Evolutionary conservation across 2,329 filamentous ascomycete species (phyloP).

Genomic region (Aspergillus sp.): DNA sequence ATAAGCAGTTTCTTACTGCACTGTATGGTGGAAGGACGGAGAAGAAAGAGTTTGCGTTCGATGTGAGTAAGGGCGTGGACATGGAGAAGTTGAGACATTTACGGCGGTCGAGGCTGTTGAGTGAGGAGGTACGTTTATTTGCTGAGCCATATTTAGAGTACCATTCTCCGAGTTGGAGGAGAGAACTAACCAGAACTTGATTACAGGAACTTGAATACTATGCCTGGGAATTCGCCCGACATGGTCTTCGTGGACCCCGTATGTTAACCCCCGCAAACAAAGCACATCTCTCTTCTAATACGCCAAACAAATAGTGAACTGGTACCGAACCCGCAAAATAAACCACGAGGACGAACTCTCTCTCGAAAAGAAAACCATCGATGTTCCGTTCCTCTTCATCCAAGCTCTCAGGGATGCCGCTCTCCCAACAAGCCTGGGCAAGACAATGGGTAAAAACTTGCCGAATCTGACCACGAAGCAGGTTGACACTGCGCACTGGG

Average conservation of each 20-base stretch:
- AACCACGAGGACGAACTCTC: slow-evolving; percentile 74
- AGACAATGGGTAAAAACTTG: slow-evolving; percentile 68
- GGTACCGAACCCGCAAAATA: slow-evolving; percentile 74
- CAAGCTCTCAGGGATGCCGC: slow-evolving; percentile 69
- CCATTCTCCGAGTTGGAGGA: background rate
- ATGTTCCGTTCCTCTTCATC: slow-evolving; percentile 72
- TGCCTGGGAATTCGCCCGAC: slow-evolving; percentile 65
- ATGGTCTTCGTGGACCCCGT: slow-evolving; percentile 73
- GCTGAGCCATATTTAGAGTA: background rate
- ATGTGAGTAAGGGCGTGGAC: slow-evolving; percentile 60
- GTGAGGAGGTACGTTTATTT: slow-evolving; percentile 51
- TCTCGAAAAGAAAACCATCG: slow-evolving; percentile 45
- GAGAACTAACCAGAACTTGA: background rate
- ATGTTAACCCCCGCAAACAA: slow-evolving; percentile 23
- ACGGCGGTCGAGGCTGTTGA: slow-evolving; percentile 59
- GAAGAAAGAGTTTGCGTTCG: slow-evolving; percentile 59
- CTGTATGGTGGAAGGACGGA: slow-evolving; percentile 67
- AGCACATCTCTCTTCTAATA: background rate
- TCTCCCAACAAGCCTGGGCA: slow-evolving; percentile 69
- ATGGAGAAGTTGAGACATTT: slow-evolving; percentile 64
- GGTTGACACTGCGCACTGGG: slow-evolving; percentile 78
- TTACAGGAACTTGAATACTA: slow-evolving; percentile 72
- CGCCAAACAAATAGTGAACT: slow-evolving; percentile 59
- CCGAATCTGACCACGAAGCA: slow-evolving; percentile 64
- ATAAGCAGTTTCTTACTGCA: slow-evolving; percentile 69